phyloP scores from a whole-genome alignment of 805 yeast species.

The Metschnikowia baotianmanensis region DNA sequence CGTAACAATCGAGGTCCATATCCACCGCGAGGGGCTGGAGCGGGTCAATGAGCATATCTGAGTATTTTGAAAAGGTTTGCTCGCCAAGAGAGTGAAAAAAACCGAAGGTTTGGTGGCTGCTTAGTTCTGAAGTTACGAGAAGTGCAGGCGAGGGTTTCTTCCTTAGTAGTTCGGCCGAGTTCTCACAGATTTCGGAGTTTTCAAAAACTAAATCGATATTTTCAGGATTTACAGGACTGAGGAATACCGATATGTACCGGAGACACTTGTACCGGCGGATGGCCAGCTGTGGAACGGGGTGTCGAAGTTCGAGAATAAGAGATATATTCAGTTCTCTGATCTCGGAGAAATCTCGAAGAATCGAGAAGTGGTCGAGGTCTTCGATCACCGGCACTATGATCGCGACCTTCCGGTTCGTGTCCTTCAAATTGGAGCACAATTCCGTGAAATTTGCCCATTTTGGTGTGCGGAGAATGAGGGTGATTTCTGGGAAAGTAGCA shows the following conservation, averaged over 20 bases:
- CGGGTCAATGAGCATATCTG: constrained; percentile 44
- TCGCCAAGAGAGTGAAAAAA: constrained; percentile 5
- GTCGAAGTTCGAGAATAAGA: constrained; percentile 4
- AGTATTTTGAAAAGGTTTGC: not conserved
- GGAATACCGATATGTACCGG: constrained; percentile 9
- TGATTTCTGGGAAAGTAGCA: not conserved
- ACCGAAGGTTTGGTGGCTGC: not conserved
- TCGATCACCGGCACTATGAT: constrained; percentile 8
- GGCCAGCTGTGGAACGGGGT: not conserved
- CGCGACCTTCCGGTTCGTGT: not conserved
- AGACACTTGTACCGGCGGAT: constrained; percentile 14
- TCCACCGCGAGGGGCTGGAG: constrained; percentile 66
- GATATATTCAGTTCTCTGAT: not conserved
- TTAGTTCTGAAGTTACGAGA: not conserved
- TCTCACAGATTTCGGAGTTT: not conserved
- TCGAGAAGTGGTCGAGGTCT: not conserved
- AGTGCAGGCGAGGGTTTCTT: constrained; percentile 4
- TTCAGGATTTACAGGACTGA: too few relatives aligned
- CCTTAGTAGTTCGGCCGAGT: not conserved
- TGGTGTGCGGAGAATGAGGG: constrained; percentile 3
- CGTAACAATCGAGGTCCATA: constrained; percentile 59
- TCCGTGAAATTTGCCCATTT: not conserved
- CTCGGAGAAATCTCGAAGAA: not conserved
- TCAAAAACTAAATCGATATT: too few relatives aligned
- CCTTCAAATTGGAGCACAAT: not conserved